Base-by-base conservation (phyloP, 2,329 filamentous ascomycete species). In the Fusarium euwallaceae region DNA sequence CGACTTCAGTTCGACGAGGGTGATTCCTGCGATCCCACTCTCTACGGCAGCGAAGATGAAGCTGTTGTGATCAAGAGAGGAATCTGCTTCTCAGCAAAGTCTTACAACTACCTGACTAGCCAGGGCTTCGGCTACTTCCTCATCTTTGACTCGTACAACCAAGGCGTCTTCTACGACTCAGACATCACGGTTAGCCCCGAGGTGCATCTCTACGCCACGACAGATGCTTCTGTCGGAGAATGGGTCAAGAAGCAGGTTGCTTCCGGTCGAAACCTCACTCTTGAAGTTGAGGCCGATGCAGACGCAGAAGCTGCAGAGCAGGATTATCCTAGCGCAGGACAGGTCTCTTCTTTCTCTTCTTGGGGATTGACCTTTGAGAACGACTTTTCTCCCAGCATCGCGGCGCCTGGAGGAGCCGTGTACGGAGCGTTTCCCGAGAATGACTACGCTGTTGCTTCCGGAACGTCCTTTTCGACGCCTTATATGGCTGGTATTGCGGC, bases 351-450 rank as follows among this genome's bases (percentile, higher is more conserved):
- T 14, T 78, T 70, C 36, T 62, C 76, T 3, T 77, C 76, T 0
- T 78, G 76, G 76, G 76, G 75, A 2, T 64, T 72, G 17, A 73
- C 73, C 2, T 77, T 75, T 60, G 76, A 78, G 41, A 76, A 77
- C 22, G 73, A 75, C 63, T 71, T 78, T 34, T 62, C 29, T 10
- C 75, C 73, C 0, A 63, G 66, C 2, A 62, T 77, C 27, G 64
- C 69, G 2, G 75, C 73, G 1, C 76, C 75, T 5, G 76, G 76
- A 2, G 76, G 8, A 10, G 29, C 29, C 4, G 53, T 56, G 2
- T 56, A 56, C 4, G 53, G 53, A 1, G 53, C 53, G 1, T 74
- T 67, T 29, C 73, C 71, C 0, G 66, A 72, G 4, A 71, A 69
- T 17, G 24, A 27, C 9, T 70, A 64, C 29, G 73, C 74, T 29